A percentile compares a stretch with the other conserved stretches of the same genome.
Conservation (phyloP, 257 asterid species). For the Solanum boliviense region DNA sequence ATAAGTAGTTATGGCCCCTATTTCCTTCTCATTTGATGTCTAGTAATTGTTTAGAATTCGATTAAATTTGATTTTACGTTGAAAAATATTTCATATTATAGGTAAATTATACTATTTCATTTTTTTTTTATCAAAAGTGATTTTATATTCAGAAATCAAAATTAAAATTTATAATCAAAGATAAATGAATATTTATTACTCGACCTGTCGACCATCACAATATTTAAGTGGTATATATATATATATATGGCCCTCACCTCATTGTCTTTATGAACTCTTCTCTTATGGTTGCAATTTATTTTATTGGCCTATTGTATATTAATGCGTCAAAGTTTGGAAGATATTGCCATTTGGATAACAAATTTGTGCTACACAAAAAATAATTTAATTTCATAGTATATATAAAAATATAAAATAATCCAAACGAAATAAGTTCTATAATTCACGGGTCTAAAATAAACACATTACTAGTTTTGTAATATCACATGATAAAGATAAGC, state of each 20-base stretch:
- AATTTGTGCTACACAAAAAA: not conserved
- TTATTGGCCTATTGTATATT: not conserved
- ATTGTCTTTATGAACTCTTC: not conserved
- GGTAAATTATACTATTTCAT: too few species aligned
- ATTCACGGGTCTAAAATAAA: not conserved
- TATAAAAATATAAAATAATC: not conserved
- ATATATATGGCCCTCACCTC: not conserved
- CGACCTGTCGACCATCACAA: not conserved
- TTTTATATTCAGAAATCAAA: not conserved
- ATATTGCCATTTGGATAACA: not conserved
- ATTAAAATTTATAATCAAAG: not conserved
- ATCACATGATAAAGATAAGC: not conserved
- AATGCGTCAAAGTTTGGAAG: not conserved
- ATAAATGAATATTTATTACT: not conserved
- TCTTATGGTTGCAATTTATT: not conserved
- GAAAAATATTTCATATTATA: accelerated
- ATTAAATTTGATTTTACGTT: not conserved
- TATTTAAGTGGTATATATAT: not conserved
- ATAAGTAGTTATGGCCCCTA: not conserved
- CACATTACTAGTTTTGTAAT: not conserved
- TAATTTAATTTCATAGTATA: not conserved
- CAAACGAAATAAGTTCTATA: not conserved
- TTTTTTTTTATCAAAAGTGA: accelerated
- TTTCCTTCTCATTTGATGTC: not conserved
- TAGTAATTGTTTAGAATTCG: not conserved